Evolutionary conservation across 192 early-diverging fungal genomes (phyloP).

Genomic region (Gaertneriomyces semiglobifer): DNA sequence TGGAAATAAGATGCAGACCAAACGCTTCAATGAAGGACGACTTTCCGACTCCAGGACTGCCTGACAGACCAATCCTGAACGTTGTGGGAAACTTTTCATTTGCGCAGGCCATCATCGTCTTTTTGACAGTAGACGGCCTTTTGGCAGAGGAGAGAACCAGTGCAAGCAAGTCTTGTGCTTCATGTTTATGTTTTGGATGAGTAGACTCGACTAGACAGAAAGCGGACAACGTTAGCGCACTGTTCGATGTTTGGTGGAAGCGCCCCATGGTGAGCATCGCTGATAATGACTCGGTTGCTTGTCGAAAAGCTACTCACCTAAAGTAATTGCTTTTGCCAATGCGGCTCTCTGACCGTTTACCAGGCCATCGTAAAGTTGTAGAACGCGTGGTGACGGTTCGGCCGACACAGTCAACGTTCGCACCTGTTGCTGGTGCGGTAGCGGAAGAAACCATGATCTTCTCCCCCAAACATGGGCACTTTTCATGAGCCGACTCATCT

Average conservation of each 20-base stretch:
- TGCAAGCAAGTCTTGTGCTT: conserved; percentile 65
- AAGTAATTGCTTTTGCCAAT: conserved; percentile 61
- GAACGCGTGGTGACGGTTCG: not conserved
- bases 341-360: conserved; percentile 39
- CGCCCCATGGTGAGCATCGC: no score
- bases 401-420: no score
- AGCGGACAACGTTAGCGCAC: not conserved
- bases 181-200: conserved; percentile 54
- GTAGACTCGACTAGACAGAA: conserved; percentile 63
- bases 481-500: no score
- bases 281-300: not conserved
- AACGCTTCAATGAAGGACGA: conserved; percentile 84
- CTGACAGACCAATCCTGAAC: conserved; percentile 74
- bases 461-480: no score
- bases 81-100: conserved; percentile 28
- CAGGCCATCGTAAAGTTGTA: conserved; percentile 12
- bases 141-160: conserved; percentile 34
- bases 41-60: conserved; percentile 78
- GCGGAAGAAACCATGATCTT: no score
- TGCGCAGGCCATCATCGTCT: not conserved
- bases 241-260: not conserved
- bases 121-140: not conserved
- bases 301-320: conserved; percentile 41
- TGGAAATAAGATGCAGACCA: conserved; percentile 65
- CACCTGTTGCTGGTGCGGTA: no score